Conservation (phyloP, 345 rosid genomes). For the Acer yangbiense region DNA sequence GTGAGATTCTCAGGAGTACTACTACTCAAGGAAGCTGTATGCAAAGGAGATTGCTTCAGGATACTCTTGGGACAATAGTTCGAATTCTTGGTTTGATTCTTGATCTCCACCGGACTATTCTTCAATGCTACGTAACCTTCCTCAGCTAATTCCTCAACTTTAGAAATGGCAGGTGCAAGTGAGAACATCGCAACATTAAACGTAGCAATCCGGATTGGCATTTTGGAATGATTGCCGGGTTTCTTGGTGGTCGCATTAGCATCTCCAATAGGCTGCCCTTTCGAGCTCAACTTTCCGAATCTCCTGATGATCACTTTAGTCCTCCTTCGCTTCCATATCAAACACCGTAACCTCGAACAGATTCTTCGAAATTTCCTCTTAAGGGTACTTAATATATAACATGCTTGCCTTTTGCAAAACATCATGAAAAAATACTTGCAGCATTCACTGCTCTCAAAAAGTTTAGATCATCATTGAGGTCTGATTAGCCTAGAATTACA, state of each 20-base stretch:
- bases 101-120: slow-evolving; percentile 27
- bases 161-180: slow-evolving; percentile 79
- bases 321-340: slow-evolving; percentile 60
- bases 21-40: slow-evolving; percentile 17
- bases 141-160: slow-evolving; percentile 35
- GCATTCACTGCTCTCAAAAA: neutral
- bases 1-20: slow-evolving; percentile 28
- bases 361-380: slow-evolving; percentile 55
- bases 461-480: slow-evolving; percentile 1
- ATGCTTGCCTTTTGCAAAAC: slow-evolving; percentile 25
- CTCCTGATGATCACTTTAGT: slow-evolving; percentile 62
- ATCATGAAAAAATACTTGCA: slow-evolving; percentile 9
- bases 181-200: slow-evolving; percentile 97
- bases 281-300: slow-evolving; percentile 47
- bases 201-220: slow-evolving; percentile 76
- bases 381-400: slow-evolving; percentile 42
- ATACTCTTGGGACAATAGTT: slow-evolving; percentile 61
- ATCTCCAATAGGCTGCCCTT: slow-evolving; percentile 38
- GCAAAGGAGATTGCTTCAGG: slow-evolving; percentile 83
- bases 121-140: slow-evolving; percentile 24
- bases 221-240: neutral
- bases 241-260: slow-evolving; percentile 16
- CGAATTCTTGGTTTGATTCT: slow-evolving; percentile 18
- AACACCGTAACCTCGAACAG: slow-evolving; percentile 57
- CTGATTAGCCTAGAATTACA: neutral